phyloP scores from a whole-genome alignment of 176 grass and related monocot species.

The Stipa capillata region DNA sequence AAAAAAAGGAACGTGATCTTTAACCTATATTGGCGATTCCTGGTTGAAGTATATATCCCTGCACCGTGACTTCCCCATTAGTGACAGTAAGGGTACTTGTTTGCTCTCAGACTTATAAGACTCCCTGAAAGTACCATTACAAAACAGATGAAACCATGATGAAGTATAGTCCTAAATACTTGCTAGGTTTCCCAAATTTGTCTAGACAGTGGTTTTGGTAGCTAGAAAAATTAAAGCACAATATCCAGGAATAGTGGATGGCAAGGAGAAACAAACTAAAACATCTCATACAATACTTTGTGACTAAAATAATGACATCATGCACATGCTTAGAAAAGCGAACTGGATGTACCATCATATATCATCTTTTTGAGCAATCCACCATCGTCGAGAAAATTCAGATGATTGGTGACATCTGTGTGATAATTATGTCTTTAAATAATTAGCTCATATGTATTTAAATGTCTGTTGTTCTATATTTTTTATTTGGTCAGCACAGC shows the following conservation, averaged over 20 bases:
- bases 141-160: no score
- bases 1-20: background rate
- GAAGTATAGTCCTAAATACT: background rate
- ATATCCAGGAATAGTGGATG: background rate
- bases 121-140: background rate
- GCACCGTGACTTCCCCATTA: background rate
- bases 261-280: background rate
- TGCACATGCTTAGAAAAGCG: no score
- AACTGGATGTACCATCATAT: background rate
- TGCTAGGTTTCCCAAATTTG: background rate
- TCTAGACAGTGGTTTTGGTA: background rate
- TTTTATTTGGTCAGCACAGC: background rate
- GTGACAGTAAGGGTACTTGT: background rate
- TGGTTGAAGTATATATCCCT: background rate
- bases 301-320: no score
- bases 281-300: background rate
- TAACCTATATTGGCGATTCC: background rate
- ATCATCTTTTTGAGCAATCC: background rate
- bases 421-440: no score
- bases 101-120: background rate
- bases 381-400: no score
- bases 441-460: background rate
- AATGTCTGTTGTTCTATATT: background rate
- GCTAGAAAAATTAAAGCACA: background rate
- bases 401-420: no score